Conservation (phyloP, 331 rosid genomes). For the Phaseolus coccineus region DNA sequence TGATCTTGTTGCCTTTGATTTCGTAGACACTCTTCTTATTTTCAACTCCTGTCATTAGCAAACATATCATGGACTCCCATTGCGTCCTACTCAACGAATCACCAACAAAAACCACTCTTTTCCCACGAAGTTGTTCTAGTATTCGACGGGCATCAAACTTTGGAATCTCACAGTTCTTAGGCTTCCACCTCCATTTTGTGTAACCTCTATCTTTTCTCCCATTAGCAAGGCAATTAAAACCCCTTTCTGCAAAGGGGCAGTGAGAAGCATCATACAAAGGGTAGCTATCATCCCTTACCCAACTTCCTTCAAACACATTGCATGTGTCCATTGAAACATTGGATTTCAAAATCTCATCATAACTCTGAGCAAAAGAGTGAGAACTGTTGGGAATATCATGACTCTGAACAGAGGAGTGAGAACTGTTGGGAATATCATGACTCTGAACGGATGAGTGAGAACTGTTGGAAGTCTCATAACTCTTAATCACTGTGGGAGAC, state of each 20-base stretch:
- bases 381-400: constrained; percentile 35
- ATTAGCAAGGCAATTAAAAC: constrained; percentile 82
- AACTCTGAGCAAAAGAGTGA: constrained; percentile 46
- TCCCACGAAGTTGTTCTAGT: constrained; percentile 75
- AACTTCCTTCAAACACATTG: constrained; percentile 78
- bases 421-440: constrained; percentile 34
- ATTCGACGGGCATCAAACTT: constrained; percentile 60
- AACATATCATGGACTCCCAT: constrained; percentile 90
- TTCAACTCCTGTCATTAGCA: constrained; percentile 87
- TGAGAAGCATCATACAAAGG: constrained; percentile 81
- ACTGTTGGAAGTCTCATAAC: constrained; percentile 42
- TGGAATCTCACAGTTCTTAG: constrained; percentile 73
- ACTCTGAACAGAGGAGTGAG: constrained; percentile 46
- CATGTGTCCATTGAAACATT: constrained; percentile 52
- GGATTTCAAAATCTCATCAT: constrained; percentile 39
- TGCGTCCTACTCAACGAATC: constrained; percentile 94
- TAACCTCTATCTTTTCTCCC: constrained; percentile 77
- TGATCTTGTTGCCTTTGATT: constrained; percentile 75
- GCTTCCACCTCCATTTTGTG: constrained; percentile 88
- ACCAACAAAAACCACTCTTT: constrained; percentile 84
- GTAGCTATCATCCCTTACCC: constrained; percentile 75
- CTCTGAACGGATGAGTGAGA: constrained; percentile 45
- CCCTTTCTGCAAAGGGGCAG: constrained; percentile 78
- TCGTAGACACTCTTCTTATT: constrained; percentile 77
- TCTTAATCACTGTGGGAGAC: constrained; percentile 43